Percentiles rank a stretch among this genome's conserved stretches.
Evolutionary conservation across 2,329 filamentous ascomycete species (phyloP).

Genomic region (Exophiala alcalophila): DNA sequence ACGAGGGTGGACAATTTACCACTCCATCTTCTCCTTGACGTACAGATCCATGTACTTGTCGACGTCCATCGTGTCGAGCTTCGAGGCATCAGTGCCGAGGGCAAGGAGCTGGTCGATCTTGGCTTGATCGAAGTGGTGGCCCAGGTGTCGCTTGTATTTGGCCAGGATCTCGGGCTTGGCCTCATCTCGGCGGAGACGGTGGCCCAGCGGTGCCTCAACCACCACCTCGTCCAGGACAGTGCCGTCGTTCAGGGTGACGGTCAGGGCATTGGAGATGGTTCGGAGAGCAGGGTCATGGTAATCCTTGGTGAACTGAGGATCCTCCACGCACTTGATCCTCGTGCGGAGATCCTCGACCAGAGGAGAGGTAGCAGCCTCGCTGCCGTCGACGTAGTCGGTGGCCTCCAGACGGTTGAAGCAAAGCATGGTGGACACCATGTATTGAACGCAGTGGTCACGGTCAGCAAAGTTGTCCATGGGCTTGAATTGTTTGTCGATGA

Average conservation of each 20-base stretch:
- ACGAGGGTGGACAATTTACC: slow-evolving; percentile 32
- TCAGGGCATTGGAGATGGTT: slow-evolving; percentile 95
- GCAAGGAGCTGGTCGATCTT: slow-evolving; percentile 80
- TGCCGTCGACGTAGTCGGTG: slow-evolving; percentile 87
- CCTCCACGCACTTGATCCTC: slow-evolving; percentile 94
- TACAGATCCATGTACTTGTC: slow-evolving; percentile 94
- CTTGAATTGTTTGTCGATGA: slow-evolving; percentile 99
- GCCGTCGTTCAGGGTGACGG: slow-evolving; percentile 90
- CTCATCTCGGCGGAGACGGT: slow-evolving; percentile 86
- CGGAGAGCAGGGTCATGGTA: slow-evolving; percentile 93
- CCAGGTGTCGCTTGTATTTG: slow-evolving; percentile 92
- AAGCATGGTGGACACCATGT: slow-evolving; percentile 97
- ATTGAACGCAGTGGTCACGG: slow-evolving; percentile 98
- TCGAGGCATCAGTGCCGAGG: slow-evolving; percentile 70
- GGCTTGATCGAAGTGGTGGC: slow-evolving; percentile 72
- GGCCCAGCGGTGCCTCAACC: slow-evolving; percentile 91
- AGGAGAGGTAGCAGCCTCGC: slow-evolving; percentile 84
- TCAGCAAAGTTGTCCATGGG: slow-evolving; percentile 99
- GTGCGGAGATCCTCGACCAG: slow-evolving; percentile 88
- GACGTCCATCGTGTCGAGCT: slow-evolving; percentile 75
- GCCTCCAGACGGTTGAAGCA: slow-evolving; percentile 91
- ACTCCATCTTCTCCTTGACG: slow-evolving; percentile 53
- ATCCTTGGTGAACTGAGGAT: slow-evolving; percentile 88
- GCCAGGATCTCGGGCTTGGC: slow-evolving; percentile 94
- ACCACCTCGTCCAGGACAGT: slow-evolving; percentile 86